Base-by-base conservation (phyloP, 2,329 filamentous ascomycete species). In the Shiraia bambusicola region DNA sequence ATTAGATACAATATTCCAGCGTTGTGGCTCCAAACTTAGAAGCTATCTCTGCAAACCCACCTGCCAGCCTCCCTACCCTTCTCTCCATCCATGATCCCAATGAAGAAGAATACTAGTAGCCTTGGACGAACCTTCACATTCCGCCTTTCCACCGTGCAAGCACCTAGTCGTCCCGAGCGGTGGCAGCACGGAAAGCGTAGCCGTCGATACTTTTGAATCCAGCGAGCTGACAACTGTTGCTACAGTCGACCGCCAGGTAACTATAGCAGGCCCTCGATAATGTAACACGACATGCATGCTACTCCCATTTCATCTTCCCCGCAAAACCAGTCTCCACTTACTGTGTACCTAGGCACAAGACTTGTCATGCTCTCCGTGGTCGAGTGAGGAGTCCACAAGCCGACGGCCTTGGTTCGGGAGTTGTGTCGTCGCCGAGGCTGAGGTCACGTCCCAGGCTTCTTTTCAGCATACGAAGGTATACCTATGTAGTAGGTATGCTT, bases 221-320 rank as follows among this genome's bases (percentile, higher is more conserved):
- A 36, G 70, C 65, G n/a, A 76, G 60, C 2, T 71, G 71, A 27
- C 71, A 75, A 2, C 61, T 65, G 17, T 62, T 50, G 3, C 61
- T 65, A 69, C 71, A 76, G 56, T 76, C 75, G 11, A 72, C n/a
- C n/a, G n/a, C n/a, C n/a, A n/a, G n/a, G n/a, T n/a, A n/a, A n/a
- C n/a, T 72, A 27, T 66, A 71, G 57, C 72, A 76, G 28, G 76
- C 71, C n/a, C 50, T 76, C 73, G 56, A 76, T 67, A 16, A 76
- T n/a, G 53, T 34, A 76, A 54, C 2, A 76, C 63, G 15, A 69
- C 73, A 4, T 72, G 72, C 5, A 58, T 63, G 15, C 36, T 40
- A 27, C 72, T 73, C 72, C 72, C 76, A 8, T 46, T 71, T 72
- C 54, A 76, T 71, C 25, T 63, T 68, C 28, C 65, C 59, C 34